These are phyloP conservation scores for Blastocladiella emersonii DNA, from an alignment of 371 early-diverging fungal genomes.

Conservation along the genomic window DNA sequence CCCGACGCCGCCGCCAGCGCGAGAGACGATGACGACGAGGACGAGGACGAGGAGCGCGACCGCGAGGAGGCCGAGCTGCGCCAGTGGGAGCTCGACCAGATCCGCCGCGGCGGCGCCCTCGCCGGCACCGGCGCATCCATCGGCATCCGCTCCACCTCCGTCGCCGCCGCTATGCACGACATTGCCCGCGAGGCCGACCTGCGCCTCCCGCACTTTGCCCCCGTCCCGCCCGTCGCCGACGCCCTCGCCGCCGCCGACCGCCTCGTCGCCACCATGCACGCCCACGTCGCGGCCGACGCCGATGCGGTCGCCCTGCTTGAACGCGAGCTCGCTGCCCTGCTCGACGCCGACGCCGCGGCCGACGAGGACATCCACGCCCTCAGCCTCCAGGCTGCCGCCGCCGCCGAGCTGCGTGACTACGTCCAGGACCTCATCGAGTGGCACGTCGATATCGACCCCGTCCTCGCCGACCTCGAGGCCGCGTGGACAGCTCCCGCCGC, in stretches of 20 bases:
- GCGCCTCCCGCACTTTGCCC: not conserved
- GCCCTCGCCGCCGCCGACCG: not conserved
- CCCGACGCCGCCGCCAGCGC: not conserved
- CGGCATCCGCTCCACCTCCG: too few relatives aligned
- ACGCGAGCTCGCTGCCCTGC: too few relatives aligned
- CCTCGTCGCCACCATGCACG: not conserved
- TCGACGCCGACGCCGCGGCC: not conserved
- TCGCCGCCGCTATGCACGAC: not conserved
- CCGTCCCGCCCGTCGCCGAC: not conserved
- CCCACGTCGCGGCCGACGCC: not conserved
- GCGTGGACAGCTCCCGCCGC: too few relatives aligned
- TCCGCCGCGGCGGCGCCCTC: not conserved
- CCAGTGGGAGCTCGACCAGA: constrained; percentile 1
- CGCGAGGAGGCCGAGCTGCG: not conserved
- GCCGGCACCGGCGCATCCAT: not conserved
- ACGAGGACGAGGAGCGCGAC: not conserved
- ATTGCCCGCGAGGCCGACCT: not conserved
- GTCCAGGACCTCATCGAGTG: not conserved
- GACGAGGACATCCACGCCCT: not conserved
- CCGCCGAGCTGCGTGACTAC: not conserved
- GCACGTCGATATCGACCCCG: not conserved
- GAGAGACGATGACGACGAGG: not conserved
- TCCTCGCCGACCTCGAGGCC: not conserved
- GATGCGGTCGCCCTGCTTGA: too few relatives aligned
- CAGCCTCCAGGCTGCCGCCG: not conserved